Percentiles rank a stretch among this genome's conserved stretches.
Conservation (phyloP, 768 basidiomycete genomes). For the Collybia sordida region DNA sequence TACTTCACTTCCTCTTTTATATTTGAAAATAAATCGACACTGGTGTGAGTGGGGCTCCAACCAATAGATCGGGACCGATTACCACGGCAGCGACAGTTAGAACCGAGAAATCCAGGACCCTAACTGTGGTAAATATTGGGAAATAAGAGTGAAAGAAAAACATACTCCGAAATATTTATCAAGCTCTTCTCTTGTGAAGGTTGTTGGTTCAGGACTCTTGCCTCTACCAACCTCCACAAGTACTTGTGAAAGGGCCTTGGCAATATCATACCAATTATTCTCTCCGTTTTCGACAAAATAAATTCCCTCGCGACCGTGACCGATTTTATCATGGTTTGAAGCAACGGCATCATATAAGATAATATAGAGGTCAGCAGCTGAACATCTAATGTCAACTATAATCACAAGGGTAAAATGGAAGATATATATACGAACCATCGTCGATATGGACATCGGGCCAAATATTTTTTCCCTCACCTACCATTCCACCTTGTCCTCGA, state of each 20-base stretch:
- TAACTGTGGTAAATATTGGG: conserved; percentile 9
- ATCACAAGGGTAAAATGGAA: background rate
- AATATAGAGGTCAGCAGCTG: conserved; percentile 32
- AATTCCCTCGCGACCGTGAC: conserved; percentile 49
- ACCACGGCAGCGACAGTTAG: conserved; percentile 38
- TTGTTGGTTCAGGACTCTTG: conserved; percentile 36
- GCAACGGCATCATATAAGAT: conserved; percentile 38
- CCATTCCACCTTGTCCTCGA: conserved; percentile 22
- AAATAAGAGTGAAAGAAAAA: background rate
- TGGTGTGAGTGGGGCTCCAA: conserved; percentile 44
- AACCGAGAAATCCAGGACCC: conserved; percentile 31
- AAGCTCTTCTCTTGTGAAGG: conserved; percentile 46
- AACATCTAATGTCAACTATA: background rate
- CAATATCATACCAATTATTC: conserved; percentile 41
- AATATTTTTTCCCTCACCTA: conserved; percentile 25
- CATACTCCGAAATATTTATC: conserved; percentile 37
- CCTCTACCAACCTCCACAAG: conserved; percentile 37
- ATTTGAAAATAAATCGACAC: no score
- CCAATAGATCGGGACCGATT: conserved; percentile 39
- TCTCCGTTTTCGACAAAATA: conserved; percentile 57
- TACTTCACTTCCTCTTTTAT: no score
- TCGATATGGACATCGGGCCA: conserved; percentile 36
- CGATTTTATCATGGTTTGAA: conserved; percentile 22
- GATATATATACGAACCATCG: conserved; percentile 36
- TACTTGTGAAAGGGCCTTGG: conserved; percentile 35